Percentiles rank a stretch among this genome's conserved stretches.
phyloP scores from a whole-genome alignment of 768 basidiomycete species.

The Phlegmacium glaucopus region DNA sequence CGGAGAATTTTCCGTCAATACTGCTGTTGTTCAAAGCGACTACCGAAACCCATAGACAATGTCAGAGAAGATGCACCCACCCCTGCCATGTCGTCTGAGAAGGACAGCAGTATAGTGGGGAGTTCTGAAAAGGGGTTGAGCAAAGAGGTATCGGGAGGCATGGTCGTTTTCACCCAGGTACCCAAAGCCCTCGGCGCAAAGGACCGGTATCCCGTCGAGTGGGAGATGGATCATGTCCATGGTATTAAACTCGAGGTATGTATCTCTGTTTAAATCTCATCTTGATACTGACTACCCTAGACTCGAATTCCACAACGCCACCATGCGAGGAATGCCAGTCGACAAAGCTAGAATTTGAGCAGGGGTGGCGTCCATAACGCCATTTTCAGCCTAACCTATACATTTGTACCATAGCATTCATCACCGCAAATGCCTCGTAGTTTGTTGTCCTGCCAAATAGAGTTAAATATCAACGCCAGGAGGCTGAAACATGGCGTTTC shows the following conservation, averaged over 20 bases:
- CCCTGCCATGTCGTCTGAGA: slow-evolving; percentile 11
- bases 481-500: too few species aligned
- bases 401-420: neutral
- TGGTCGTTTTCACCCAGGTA: slow-evolving; percentile 23
- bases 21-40: slow-evolving; percentile 9
- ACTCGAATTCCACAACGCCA: slow-evolving; percentile 9
- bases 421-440: neutral
- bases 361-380: too few species aligned
- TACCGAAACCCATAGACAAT: neutral
- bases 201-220: slow-evolving; percentile 14
- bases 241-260: slow-evolving; percentile 24
- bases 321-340: neutral
- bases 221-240: slow-evolving; percentile 24
- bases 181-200: slow-evolving; percentile 9
- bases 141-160: slow-evolving; percentile 25
- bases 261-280: neutral
- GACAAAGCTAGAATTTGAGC: too few species aligned
- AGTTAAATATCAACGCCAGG: slow-evolving; percentile 7
- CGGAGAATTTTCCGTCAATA: slow-evolving; percentile 20
- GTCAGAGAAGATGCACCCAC: slow-evolving; percentile 3
- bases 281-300: slow-evolving; percentile 1
- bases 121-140: slow-evolving; percentile 18
- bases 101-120: slow-evolving; percentile 18
- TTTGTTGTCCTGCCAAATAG: neutral
- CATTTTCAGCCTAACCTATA: neutral